Evolutionary conservation across 2,329 filamentous ascomycete genomes (phyloP), one percentile per base, ranked within the genome.

Genomic region (Colletotrichum scovillei): DNA sequence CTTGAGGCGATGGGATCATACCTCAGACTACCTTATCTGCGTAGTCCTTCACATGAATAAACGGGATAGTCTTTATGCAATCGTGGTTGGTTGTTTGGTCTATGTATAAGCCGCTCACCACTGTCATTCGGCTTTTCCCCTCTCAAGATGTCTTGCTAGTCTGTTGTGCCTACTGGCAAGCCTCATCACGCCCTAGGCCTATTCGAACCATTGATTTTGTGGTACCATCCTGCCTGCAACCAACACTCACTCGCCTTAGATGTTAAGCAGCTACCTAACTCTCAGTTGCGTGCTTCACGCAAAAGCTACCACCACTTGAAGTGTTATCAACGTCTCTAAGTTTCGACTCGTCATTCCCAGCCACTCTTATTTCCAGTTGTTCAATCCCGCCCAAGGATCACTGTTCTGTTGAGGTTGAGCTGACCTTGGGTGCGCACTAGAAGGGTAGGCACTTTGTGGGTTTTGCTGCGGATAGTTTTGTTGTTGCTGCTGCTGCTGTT

Each of bases 341-440:
- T 28, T 28, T 28, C n/a, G 22, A 3, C 32, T 6, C 56, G 32
- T 58, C 56, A 28, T 28, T 35, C 12, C n/a, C 11, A 42, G 9
- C 42, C 38, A 59, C 22, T 38, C 32, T 78, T 80, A 89, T 77
- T 87, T 88, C 87, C 87, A 89, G 53, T 86, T 84, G 74, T 83
- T 88, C 38, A 89, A 78, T 1, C 87, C 87, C 14, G 87, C 85
- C 87, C 87, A 89, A 1, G 87, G 87, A 76, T 89, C 87, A 59
- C 84, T 80, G 38, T 80, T 78, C 73, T 84, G 82, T 58, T 86
- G 84, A 59, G 79, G 77, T 52, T 83, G 84, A 12, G 79, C 70
- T 67, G 80, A 75, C 55, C 80, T 79, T 19, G 78, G 76, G 46
- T 81, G 78, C 5, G 78, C 78, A 67, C 78, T 78, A 69, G 75